A percentile compares a stretch with the other conserved stretches of the same genome.
Conservation (phyloP, 208 protist species). For the Trypanosoma lewisi region DNA sequence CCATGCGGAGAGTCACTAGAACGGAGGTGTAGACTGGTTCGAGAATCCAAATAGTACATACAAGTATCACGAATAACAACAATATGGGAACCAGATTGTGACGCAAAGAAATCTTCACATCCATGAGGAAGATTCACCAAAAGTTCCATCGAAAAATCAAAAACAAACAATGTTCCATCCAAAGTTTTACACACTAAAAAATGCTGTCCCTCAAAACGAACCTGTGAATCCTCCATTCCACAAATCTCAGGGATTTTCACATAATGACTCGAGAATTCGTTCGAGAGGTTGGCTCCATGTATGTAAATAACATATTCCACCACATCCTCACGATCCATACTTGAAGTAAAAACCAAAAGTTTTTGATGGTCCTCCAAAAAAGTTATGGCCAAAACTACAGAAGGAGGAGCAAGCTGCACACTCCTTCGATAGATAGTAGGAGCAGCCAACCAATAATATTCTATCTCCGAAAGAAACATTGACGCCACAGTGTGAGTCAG, state of each 20-base stretch:
- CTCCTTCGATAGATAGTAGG: slow-evolving; percentile 35
- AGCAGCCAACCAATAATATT: slow-evolving; percentile 40
- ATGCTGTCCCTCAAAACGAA: slow-evolving; percentile 47
- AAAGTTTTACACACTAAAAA: slow-evolving; percentile 52
- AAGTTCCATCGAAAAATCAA: slow-evolving; percentile 45
- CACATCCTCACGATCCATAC: slow-evolving; percentile 26
- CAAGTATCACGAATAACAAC: slow-evolving; percentile 41
- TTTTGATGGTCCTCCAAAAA: slow-evolving; percentile 37
- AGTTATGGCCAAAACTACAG: slow-evolving; percentile 43
- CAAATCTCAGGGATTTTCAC: slow-evolving; percentile 49
- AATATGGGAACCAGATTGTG: slow-evolving; percentile 36
- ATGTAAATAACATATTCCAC: too few relatives aligned
- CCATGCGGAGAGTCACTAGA: too few relatives aligned
- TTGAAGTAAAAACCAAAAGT: slow-evolving; percentile 42
- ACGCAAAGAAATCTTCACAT: slow-evolving; percentile 59
- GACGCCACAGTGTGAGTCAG: slow-evolving; percentile 31
- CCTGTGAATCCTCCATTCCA: slow-evolving; percentile 32
- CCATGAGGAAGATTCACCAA: slow-evolving; percentile 50
- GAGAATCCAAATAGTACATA: slow-evolving; percentile 35
- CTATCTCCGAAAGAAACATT: slow-evolving; percentile 28
- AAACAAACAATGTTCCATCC: slow-evolving; percentile 47
- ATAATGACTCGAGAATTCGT: too few relatives aligned
- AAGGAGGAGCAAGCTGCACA: slow-evolving; percentile 52
- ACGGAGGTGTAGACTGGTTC: too few relatives aligned
- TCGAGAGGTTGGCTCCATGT: too few relatives aligned